Base-by-base conservation (phyloP, 441 rosid species). In the Adansonia madagascariensis region DNA sequence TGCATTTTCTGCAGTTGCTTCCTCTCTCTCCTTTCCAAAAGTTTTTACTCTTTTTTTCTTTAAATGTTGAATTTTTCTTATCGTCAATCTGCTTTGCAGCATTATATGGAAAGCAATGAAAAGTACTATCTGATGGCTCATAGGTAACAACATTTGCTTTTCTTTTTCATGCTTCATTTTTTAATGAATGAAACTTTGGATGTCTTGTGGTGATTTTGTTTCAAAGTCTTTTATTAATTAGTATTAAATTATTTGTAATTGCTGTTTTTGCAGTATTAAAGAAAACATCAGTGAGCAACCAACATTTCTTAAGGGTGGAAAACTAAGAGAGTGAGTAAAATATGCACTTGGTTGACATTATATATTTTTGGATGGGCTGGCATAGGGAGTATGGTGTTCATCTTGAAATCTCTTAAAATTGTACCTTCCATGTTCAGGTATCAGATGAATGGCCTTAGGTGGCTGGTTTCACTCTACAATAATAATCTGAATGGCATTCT, bases 71-170 rank as follows among this genome's bases (percentile, higher is more conserved):
- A 5, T 39, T 72, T 56, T 66, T 64, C 39, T 50, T 39, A 53
- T 41, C 8, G 44, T 74, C 49, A 27, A 76, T 79, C 17, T 80
- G 78, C 41, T 82, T 79, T 81, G 88, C 95, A 94, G 98, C 97
- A 94, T 83, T 94, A 92, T 78, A 61, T 91, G 89, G 98, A 94
- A 84, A 94, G 98, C 91, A 94, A 94, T 79, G 98, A 94, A 80
- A 94, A 94, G 84, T 94, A 94, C 87, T 94, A 94, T 78, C 8
- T 91, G 90, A 94, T 94, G 98, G 98, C 98, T 72, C 98, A 94
- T 83, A 94, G 98, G 98, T 94, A 80, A 72, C 24, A 31, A 66
- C 68, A 18, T 24, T 64, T 80, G 12, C 71, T 39, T 74, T 31
- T 39, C 81, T 57, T 44, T 61, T 55, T 68, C 71, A 41, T 75